Percentiles rank a stretch among this genome's conserved stretches.
Evolutionary conservation across 768 basidiomycete species (phyloP).

Genomic region (Hysterangium stoloniferum): DNA sequence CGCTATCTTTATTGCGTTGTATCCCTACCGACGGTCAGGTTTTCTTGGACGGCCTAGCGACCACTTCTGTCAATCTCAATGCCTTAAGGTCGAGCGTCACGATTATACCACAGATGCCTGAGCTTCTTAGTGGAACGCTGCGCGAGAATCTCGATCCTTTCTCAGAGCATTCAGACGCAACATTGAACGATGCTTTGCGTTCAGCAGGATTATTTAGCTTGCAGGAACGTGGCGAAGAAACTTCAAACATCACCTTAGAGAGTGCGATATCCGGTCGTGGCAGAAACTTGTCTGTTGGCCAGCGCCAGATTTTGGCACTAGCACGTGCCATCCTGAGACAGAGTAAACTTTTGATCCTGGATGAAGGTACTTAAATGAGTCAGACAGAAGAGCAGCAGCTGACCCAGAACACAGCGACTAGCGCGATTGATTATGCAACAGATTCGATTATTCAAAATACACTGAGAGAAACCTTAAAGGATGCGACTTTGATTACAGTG

Average conservation of each 20-base stretch:
- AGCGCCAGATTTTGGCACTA: conserved; percentile 52
- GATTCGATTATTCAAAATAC: conserved; percentile 51
- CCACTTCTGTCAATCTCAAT: conserved; percentile 37
- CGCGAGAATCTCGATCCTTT: conserved; percentile 35
- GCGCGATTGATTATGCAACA: conserved; percentile 50
- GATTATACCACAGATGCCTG: conserved; percentile 51
- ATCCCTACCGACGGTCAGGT: conserved; percentile 32
- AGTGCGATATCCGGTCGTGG: conserved; percentile 21
- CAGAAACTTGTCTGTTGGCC: conserved; percentile 31
- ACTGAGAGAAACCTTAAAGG: conserved; percentile 38
- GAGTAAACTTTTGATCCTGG: conserved; percentile 50
- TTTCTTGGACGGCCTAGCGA: conserved; percentile 28
- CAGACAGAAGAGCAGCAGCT: conserved; percentile 6
- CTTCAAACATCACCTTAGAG: conserved; percentile 24
- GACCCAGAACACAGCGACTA: conserved; percentile 28
- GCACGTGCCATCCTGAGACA: conserved; percentile 51
- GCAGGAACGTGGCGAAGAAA: conserved; percentile 26
- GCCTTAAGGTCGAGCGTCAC: conserved; percentile 46
- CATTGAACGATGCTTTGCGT: conserved; percentile 13
- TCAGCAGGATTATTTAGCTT: conserved; percentile 1
- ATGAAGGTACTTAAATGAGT: conserved; percentile 34
- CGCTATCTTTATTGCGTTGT: conserved; percentile 30
- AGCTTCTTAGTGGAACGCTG: conserved; percentile 47
- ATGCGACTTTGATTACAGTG: conserved; percentile 47
- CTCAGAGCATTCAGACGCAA: conserved; percentile 12